Percentiles rank a stretch among this genome's conserved stretches.
These are phyloP conservation scores for Ascochyta clinopodiicola DNA, from an alignment of 2,329 filamentous ascomycete species.

Conservation along the genomic window DNA sequence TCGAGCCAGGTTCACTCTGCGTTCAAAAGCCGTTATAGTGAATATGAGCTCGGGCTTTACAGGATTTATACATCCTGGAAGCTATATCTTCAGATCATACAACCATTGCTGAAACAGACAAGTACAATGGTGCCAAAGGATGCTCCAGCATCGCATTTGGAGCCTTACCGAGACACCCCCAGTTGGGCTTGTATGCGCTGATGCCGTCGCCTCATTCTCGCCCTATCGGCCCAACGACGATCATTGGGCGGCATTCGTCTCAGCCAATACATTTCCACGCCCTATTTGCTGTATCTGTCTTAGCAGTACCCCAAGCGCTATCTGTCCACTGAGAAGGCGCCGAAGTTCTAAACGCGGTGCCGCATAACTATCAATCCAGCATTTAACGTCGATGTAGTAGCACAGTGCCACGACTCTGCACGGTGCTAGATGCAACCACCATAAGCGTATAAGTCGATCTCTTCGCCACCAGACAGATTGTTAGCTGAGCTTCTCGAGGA, in stretches of 20 bases:
- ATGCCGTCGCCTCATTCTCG: constrained; percentile 40
- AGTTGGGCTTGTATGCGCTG: constrained; percentile 37
- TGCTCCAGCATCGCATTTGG: constrained; percentile 8
- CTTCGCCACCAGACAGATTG: constrained; percentile 30
- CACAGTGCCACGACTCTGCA: constrained; percentile 31
- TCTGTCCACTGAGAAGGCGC: constrained; percentile 13
- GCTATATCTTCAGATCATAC: constrained; percentile 12
- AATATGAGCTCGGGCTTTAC: constrained; percentile 27
- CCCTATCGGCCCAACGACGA: constrained; percentile 36
- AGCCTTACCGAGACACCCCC: constrained; percentile 15
- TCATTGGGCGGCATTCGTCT: constrained; percentile 33
- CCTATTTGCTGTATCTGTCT: constrained; percentile 13
- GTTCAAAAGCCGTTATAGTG: constrained; percentile 17
- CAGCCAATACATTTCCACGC: constrained; percentile 23
- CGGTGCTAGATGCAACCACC: constrained; percentile 11
- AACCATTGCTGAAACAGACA: constrained; percentile 20
- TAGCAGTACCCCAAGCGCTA: constrained; percentile 11
- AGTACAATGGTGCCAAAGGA: constrained; percentile 11
- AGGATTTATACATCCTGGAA: constrained; percentile 30
- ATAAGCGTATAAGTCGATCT: constrained; percentile 33
- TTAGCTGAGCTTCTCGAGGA: constrained; percentile 4
- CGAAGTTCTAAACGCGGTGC: constrained; percentile 10
- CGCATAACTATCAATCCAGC: constrained; percentile 12
- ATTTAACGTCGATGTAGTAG: constrained; percentile 16
- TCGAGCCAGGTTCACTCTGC: constrained; percentile 18